A percentile compares a stretch with the other conserved stretches of the same genome.
Conservation (phyloP, 805 yeast genomes). For the Jamesozyma gamospora region DNA sequence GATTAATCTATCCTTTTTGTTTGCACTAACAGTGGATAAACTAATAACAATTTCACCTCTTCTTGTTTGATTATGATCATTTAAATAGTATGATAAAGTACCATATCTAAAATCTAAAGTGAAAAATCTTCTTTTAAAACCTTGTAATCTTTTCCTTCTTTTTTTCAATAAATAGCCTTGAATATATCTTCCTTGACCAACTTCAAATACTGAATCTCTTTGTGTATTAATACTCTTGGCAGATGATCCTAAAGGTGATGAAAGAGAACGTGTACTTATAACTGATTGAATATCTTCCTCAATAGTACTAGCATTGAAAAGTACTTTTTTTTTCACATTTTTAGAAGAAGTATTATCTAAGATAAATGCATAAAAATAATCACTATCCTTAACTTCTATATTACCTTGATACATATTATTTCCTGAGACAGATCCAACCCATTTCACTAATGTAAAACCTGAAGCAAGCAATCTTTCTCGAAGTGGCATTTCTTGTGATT, state of each 20-base stretch:
- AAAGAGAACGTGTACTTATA: conserved; percentile 8
- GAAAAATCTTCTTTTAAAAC: conserved; percentile 78
- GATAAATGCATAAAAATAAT: conserved; percentile 69
- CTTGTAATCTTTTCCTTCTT: conserved; percentile 76
- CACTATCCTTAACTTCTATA: conserved; percentile 49
- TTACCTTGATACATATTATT: conserved; percentile 56
- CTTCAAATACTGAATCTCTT: conserved; percentile 12
- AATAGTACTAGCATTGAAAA: conserved; percentile 44
- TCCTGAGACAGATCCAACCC: conserved; percentile 48
- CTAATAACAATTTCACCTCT: conserved; percentile 89
- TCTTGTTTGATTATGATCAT: conserved; percentile 53
- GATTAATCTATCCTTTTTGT: conserved; percentile 53
- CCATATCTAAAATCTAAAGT: conserved; percentile 74
- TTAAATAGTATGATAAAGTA: conserved; percentile 68
- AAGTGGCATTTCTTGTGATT: conserved; percentile 35
- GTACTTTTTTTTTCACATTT: conserved; percentile 69
- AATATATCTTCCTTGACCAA: conserved; percentile 51
- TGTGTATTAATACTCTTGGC: conserved; percentile 9
- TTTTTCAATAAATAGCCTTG: conserved; percentile 74
- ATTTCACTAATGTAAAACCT: conserved; percentile 41
- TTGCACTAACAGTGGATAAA: conserved; percentile 74
- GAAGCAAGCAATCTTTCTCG: conserved; percentile 50
- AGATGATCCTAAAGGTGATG: conserved; percentile 13
- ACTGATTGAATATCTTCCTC: conserved; percentile 13
- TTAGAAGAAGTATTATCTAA: conserved; percentile 89